Base-by-base conservation (phyloP, 139 green algal genomes). In the Chlamydomonas sp. region DNA sequence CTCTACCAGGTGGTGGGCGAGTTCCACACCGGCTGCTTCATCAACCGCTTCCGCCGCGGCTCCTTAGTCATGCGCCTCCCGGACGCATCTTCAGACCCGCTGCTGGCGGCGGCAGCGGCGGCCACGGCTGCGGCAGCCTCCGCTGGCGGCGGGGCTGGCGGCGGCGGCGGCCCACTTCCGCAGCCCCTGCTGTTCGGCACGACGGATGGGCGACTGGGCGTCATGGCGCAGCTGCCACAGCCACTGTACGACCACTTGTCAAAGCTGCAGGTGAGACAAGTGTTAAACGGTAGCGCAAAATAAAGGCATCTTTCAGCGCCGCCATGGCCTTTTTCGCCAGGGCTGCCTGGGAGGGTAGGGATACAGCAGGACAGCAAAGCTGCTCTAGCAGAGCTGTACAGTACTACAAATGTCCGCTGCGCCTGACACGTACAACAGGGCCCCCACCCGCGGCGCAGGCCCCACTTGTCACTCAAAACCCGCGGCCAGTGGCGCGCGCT, bases 1-100 rank as follows among this genome's bases (percentile, higher is more conserved):
- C 17, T 31, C 49, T 2, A 78, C 71, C 91, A 96, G 94, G 80
- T 96, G 17, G 93, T 97, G 20, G 97, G 97, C 5, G 92, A 97
- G 83, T 99, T 94, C 89, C 96, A 99, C 92, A 79, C 98, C 16
- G 98, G 97, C 18, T 96, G 98, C 74, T 97, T 98, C 85, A 93
- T 99, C 71, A 99, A 99, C 92, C 88, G 94, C 64, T 96, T 99
- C 89, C 90, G 93, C 49, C 91, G 92, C 18, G 98, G 98, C 66
- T 98, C 93, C 10, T 91, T 99, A 18, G 98, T 99, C n/a, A 99
- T 99, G 97, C 93, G 95, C 63, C 87, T 98, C 78, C 96, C 98
- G 1, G 98, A 99, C 92, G 85, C 86, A 2, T 91, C 98, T 61
- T 95, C 95, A 3, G 98, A n/a, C n/a, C 83, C 97, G 0, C 60